Evolutionary conservation across 1,284 basidiomycete species (phyloP).

Genomic region (Pseudozyma thailandica): DNA sequence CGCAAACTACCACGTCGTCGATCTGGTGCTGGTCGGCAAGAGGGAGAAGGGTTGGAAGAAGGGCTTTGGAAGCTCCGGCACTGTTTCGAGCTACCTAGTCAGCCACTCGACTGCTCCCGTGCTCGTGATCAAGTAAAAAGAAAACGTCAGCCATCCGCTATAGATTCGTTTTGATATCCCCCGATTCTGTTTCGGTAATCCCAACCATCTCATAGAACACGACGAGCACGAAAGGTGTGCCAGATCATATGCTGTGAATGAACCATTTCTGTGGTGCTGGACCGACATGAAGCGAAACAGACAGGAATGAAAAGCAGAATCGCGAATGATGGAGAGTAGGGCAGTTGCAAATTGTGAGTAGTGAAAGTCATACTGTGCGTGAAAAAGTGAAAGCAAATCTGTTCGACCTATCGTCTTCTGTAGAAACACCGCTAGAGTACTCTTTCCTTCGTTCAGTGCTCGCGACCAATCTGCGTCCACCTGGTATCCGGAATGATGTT

Average conservation of each 20-base stretch:
- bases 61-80: slow-evolving; percentile 44
- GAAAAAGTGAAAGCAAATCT: too few relatives aligned
- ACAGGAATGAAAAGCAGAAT: not conserved
- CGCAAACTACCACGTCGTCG: slow-evolving; percentile 57
- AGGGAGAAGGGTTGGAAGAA: slow-evolving; percentile 57
- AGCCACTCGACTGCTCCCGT: slow-evolving; percentile 61
- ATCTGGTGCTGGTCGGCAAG: slow-evolving; percentile 55
- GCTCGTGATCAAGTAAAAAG: slow-evolving; percentile 61
- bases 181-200: not conserved
- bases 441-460: too few relatives aligned
- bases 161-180: not conserved
- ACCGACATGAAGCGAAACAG: too few relatives aligned
- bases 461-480: slow-evolving; percentile 47
- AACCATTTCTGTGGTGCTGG: too few relatives aligned
- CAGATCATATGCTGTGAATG: too few relatives aligned
- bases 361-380: too few relatives aligned
- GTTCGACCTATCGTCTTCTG: too few relatives aligned
- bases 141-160: not conserved
- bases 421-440: too few relatives aligned
- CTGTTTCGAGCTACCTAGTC: slow-evolving; percentile 59
- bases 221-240: too few relatives aligned
- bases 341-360: not conserved
- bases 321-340: too few relatives aligned
- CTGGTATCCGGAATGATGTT: slow-evolving; percentile 46
- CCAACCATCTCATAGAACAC: too few relatives aligned